Evolutionary conservation across 2,329 filamentous ascomycete genomes (phyloP).

Genomic region (Pseudogymnoascus sp.): DNA sequence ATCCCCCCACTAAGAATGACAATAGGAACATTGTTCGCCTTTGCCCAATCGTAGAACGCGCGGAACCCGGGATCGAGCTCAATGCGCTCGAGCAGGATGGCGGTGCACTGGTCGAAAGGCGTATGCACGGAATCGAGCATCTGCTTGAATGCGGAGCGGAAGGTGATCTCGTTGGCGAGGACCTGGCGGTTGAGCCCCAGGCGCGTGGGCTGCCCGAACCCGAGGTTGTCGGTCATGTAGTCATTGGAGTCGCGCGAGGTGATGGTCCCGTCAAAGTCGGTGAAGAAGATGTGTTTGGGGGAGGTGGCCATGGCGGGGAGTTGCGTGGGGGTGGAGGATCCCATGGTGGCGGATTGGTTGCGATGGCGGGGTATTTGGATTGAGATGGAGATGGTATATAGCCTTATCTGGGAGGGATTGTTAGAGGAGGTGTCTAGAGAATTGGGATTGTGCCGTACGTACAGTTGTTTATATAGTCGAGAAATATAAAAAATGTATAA

Average conservation of each 20-base stretch:
- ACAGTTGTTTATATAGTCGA: not conserved
- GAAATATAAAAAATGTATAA: not conserved
- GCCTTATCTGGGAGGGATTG: not conserved
- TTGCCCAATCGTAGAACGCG: conserved; percentile 79
- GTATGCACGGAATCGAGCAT: conserved; percentile 85
- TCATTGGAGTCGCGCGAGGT: conserved; percentile 64
- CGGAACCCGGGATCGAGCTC: conserved; percentile 82
- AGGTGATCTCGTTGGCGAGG: conserved; percentile 61
- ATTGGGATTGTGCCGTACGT: not conserved
- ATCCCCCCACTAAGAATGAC: conserved; percentile 91
- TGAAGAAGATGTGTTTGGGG: conserved; percentile 95
- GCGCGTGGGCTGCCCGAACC: conserved; percentile 68
- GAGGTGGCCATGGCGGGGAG: conserved; percentile 57
- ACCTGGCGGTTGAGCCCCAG: conserved; percentile 69
- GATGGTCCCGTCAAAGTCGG: conserved; percentile 96
- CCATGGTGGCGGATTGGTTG: conserved; percentile 18
- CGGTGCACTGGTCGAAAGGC: conserved; percentile 76
- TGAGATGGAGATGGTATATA: not conserved
- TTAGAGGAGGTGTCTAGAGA: not conserved
- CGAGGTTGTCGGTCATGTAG: conserved; percentile 82
- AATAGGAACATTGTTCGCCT: conserved; percentile 77
- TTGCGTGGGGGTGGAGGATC: conserved; percentile 27
- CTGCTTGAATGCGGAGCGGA: conserved; percentile 79
- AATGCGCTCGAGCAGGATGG: conserved; percentile 73
- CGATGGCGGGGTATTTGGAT: conserved; percentile 6